These are phyloP conservation scores for Xylaria sp. DNA, from an alignment of 2,329 filamentous ascomycete genomes.

Conservation along the genomic window DNA sequence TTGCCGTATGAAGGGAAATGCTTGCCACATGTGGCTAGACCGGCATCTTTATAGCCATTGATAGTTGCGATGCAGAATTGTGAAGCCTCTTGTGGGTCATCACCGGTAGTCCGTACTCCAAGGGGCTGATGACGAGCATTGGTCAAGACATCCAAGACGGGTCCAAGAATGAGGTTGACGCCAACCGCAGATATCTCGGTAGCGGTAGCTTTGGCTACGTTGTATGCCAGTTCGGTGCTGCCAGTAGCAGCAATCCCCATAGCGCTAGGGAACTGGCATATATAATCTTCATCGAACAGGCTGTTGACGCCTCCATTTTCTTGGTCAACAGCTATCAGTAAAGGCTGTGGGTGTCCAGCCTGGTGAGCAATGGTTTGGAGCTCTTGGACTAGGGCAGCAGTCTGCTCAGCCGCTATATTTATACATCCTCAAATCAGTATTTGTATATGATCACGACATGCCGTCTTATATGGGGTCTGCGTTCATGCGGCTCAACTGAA, in stretches of 20 bases:
- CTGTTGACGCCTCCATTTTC: constrained; percentile 99
- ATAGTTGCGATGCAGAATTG: constrained; percentile 91
- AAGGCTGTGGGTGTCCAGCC: constrained; percentile 87
- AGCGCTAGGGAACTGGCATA: constrained; percentile 95
- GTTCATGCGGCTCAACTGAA: constrained; percentile 29
- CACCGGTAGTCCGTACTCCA: constrained; percentile 88
- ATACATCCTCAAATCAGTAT: constrained; percentile 50
- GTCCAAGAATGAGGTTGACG: constrained; percentile 94
- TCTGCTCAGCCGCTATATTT: constrained; percentile 83
- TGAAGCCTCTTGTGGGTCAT: constrained; percentile 95
- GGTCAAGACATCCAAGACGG: constrained; percentile 91
- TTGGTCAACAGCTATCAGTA: constrained; percentile 93
- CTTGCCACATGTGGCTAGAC: constrained; percentile 89
- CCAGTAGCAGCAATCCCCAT: constrained; percentile 97
- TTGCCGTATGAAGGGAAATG: constrained; percentile 98
- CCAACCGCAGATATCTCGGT: constrained; percentile 93
- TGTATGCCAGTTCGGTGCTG: constrained; percentile 84
- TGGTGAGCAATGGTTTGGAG: constrained; percentile 92
- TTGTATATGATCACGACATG: constrained; percentile 39
- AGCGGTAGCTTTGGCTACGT: constrained; percentile 91
- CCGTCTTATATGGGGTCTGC: constrained; percentile 14
- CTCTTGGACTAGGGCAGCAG: constrained; percentile 87
- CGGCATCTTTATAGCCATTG: constrained; percentile 92
- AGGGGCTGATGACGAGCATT: constrained; percentile 92
- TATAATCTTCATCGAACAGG: constrained; percentile 93